Conservation (phyloP, 2,329 filamentous ascomycete species). For the Colletotrichum sp. region DNA sequence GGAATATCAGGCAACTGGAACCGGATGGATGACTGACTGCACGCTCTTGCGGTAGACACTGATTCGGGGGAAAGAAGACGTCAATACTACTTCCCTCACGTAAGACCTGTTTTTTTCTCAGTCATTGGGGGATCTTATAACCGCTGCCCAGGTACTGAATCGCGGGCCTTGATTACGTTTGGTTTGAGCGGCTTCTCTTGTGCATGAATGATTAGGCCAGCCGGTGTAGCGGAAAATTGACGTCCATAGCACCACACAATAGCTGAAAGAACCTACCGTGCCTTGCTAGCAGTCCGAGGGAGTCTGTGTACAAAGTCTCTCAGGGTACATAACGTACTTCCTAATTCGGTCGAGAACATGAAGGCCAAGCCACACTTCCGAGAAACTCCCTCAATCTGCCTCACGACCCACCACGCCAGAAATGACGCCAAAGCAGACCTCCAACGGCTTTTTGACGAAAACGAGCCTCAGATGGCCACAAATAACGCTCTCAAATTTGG, state of each 20-base stretch:
- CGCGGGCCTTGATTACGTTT: neutral
- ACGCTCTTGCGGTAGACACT: neutral
- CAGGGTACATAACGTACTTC: neutral
- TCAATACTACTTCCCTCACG: neutral
- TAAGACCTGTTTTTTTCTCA: neutral
- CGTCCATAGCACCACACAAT: neutral
- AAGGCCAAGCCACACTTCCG: neutral
- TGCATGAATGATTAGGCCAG: neutral
- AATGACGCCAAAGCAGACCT: neutral
- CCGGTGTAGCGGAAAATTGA: neutral
- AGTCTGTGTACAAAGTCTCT: neutral
- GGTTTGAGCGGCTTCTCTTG: neutral
- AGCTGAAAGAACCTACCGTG: neutral
- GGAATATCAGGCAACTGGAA: neutral
- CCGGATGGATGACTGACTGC: neutral
- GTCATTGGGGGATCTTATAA: too few relatives aligned
- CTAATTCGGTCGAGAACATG: neutral
- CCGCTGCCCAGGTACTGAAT: neutral
- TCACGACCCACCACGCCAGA: neutral
- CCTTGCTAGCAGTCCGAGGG: neutral
- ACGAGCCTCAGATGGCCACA: neutral
- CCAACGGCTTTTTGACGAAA: neutral
- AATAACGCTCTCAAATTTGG: neutral
- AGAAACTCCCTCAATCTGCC: slow-evolving; percentile 15
- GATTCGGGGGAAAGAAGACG: neutral